phyloP scores from a whole-genome alignment of 768 basidiomycete species.

The Russula olivacea region DNA sequence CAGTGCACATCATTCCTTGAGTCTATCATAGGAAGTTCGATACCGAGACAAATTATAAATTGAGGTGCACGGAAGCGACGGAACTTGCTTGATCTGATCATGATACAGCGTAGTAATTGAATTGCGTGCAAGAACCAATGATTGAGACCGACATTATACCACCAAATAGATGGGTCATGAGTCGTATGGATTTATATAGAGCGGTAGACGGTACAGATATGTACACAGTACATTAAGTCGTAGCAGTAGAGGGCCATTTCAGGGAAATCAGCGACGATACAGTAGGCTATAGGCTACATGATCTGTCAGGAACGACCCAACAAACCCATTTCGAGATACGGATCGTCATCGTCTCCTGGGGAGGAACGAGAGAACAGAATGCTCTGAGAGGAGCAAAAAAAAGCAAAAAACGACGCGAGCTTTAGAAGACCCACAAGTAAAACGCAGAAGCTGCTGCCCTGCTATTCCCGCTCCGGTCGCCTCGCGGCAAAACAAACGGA shows the following conservation, averaged over 20 bases:
- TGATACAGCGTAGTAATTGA: too few relatives aligned
- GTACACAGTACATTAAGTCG: constrained; percentile 7
- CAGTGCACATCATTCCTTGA: too few relatives aligned
- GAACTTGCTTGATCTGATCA: too few relatives aligned
- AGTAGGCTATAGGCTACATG: neutral
- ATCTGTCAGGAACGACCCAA: constrained; percentile 9
- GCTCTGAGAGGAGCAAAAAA: neutral
- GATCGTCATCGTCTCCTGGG: neutral
- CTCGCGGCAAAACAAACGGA: constrained; percentile 7
- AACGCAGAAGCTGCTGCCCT: neutral
- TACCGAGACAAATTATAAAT: too few relatives aligned
- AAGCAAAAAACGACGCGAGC: neutral
- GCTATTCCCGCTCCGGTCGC: constrained; percentile 1
- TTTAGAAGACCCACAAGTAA: neutral
- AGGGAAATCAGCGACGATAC: constrained; percentile 7
- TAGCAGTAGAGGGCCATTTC: constrained; percentile 2
- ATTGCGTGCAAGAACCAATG: neutral
- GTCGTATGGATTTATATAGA: neutral
- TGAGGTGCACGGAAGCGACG: too few relatives aligned
- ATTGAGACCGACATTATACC: constrained; percentile 2
- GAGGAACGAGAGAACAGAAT: neutral
- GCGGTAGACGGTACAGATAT: neutral
- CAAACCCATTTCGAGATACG: neutral
- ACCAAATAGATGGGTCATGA: neutral
- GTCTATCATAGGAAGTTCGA: too few relatives aligned